phyloP scores from a whole-genome alignment of 495 filamentous ascomycete species.

The Platismatia glauca region DNA sequence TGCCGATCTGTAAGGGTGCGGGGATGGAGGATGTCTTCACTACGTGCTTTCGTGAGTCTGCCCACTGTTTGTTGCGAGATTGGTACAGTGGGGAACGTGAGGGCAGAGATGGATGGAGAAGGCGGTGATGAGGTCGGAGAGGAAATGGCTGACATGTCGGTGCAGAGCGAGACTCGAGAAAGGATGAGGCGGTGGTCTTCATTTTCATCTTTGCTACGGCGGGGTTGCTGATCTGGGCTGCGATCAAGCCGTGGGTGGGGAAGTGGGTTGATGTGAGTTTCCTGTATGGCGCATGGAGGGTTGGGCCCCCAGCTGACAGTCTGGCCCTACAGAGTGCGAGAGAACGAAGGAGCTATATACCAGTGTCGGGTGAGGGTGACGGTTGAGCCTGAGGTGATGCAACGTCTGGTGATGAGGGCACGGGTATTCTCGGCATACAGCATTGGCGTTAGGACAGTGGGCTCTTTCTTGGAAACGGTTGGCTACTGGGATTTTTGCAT shows the following conservation, averaged over 20 bases:
- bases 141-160: constrained; percentile 10
- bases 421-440: not conserved
- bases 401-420: not conserved
- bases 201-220: constrained; percentile 82
- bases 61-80: not conserved
- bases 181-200: constrained; percentile 85
- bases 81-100: not conserved
- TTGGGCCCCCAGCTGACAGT: constrained; percentile 16
- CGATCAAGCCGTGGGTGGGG: constrained; percentile 54
- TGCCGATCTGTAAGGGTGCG: constrained; percentile 80
- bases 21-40: constrained; percentile 81
- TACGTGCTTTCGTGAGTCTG: constrained; percentile 70
- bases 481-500: not conserved
- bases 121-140: not conserved
- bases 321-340: constrained; percentile 12
- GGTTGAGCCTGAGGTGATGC: constrained; percentile 1
- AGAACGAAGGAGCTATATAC: constrained; percentile 23
- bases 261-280: constrained; percentile 46
- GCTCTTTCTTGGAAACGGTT: not conserved
- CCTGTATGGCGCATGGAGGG: constrained; percentile 18
- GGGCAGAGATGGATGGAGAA: not conserved
- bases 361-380: constrained; percentile 21
- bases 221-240: constrained; percentile 75
- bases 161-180: constrained; percentile 72
- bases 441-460: constrained; percentile 3